Conservation (phyloP, 768 basidiomycete species). For the Suillus americanus region DNA sequence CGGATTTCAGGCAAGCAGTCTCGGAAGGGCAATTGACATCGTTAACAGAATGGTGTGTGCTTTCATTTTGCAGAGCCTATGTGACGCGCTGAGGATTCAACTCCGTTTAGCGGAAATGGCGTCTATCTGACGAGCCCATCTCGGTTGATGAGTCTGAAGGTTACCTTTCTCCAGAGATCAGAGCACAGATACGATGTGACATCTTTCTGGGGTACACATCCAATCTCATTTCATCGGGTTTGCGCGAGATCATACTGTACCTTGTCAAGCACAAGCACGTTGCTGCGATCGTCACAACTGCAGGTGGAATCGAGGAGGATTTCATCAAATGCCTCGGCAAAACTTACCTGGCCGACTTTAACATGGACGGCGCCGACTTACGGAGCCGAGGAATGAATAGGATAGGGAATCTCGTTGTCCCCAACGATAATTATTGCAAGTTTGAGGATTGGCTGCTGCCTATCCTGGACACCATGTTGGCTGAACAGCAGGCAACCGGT, state of each 20-base stretch:
- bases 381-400: slow-evolving; percentile 93
- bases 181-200: slow-evolving; percentile 73
- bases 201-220: slow-evolving; percentile 98
- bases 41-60: slow-evolving; percentile 85
- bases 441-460: slow-evolving; percentile 99
- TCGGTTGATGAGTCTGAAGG: slow-evolving; percentile 70
- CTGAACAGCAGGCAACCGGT: slow-evolving; percentile 74
- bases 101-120: slow-evolving; percentile 71
- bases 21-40: slow-evolving; percentile 85
- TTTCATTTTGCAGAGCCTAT: slow-evolving; percentile 1
- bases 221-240: slow-evolving; percentile 95
- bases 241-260: slow-evolving; percentile 89
- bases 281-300: slow-evolving; percentile 90
- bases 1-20: slow-evolving; percentile 95
- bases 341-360: slow-evolving; percentile 93
- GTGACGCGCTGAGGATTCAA: background rate
- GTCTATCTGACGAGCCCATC: slow-evolving; percentile 82
- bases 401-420: slow-evolving; percentile 93
- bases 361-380: slow-evolving; percentile 85
- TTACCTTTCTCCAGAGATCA: slow-evolving; percentile 54
- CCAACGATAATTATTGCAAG: slow-evolving; percentile 98
- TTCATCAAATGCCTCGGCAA: slow-evolving; percentile 98
- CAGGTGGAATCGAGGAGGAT: slow-evolving; percentile 98
- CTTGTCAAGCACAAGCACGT: slow-evolving; percentile 94
- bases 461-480: slow-evolving; percentile 86